Evolutionary conservation across 106 monocot species (phyloP), one percentile per base, ranked within the genome.

Genomic region (Phalaenopsis aphrodite): DNA sequence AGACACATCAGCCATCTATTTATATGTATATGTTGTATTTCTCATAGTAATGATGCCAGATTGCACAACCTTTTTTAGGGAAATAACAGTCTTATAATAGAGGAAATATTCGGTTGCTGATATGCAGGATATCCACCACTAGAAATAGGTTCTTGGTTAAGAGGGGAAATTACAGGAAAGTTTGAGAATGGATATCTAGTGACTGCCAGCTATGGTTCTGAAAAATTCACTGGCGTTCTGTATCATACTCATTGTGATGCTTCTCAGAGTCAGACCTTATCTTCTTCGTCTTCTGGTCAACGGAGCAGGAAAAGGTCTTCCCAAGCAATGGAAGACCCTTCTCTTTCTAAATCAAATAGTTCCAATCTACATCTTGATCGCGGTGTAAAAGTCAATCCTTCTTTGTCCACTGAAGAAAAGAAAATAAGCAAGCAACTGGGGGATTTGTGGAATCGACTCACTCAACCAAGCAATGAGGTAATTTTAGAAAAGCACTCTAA

Each of bases 181-280:
- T 81, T 81, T 81, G 81, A 81, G 24, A 61, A 81, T 81, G 81
- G 81, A 81, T 81, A 81, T 75, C 14, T 81, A 41, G 56, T 81
- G 21, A 81, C 75, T 37, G 57, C 81, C 30, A 45, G 42, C 56
- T 75, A 75, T 46, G 81, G 81, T 45, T 81, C 75, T 23, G 57
- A 81, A 37, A 75, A 36, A 15, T 38, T 81, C 14, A 75, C 56
- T 75, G 81, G 81, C 45, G 47, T 81, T 46, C 61, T 81, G 9
- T 81, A 75, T 81, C 81, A 75, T 46, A 39, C 43, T 43, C 57
- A 56, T 75, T 41, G 12, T 21, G 24, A 80, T 74, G 21, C 5
- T 74, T 74, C 74, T 74, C 18, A 42, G 41, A 45, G 74, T 45
- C 76, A 49, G 24, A 49, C 47, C 0, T 21, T 75, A 75, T 41